These are phyloP conservation scores for Phytophthora chlamydospora DNA, from an alignment of 352 stramenopile genomes.

Conservation along the genomic window DNA sequence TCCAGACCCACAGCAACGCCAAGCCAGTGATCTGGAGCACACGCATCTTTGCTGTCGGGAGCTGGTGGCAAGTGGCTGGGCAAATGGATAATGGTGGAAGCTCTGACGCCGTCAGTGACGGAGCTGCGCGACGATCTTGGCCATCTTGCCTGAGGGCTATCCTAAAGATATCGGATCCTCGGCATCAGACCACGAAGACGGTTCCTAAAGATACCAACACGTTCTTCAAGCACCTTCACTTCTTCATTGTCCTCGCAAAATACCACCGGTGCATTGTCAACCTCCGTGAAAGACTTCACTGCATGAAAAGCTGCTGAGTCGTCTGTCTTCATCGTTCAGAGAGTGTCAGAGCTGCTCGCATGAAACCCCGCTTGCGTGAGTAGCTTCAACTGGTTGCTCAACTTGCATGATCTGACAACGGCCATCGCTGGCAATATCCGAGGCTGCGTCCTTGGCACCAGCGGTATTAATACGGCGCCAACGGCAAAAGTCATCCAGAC, in stretches of 20 bases:
- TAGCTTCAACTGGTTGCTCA: constrained; percentile 16
- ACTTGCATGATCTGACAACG: constrained; percentile 23
- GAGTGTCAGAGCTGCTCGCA: constrained; percentile 3
- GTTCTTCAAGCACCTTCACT: constrained; percentile 3
- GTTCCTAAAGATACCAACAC: constrained; percentile 28
- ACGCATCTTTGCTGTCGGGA: constrained; percentile 28
- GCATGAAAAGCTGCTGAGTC: constrained; percentile 12
- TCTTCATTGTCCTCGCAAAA: constrained; percentile 4
- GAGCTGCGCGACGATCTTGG: neutral
- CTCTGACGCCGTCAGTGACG: neutral
- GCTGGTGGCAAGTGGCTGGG: neutral
- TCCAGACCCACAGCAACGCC: constrained; percentile 32
- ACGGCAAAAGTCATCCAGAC: neutral
- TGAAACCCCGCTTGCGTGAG: constrained; percentile 15
- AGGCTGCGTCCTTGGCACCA: constrained; percentile 2
- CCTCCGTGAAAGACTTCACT: neutral
- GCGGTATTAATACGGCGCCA: constrained; percentile 30
- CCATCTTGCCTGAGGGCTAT: constrained; percentile 1
- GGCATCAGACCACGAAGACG: constrained; percentile 34
- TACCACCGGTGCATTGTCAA: no score
- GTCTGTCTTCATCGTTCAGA: constrained; percentile 24
- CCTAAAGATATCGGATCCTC: constrained; percentile 32
- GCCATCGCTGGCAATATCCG: constrained; percentile 15
- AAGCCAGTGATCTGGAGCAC: constrained; percentile 27
- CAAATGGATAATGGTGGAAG: constrained; percentile 16